These are phyloP conservation scores for Cladosporium sphaerospermum DNA, from an alignment of 2,329 filamentous ascomycete species.

Conservation along the genomic window DNA sequence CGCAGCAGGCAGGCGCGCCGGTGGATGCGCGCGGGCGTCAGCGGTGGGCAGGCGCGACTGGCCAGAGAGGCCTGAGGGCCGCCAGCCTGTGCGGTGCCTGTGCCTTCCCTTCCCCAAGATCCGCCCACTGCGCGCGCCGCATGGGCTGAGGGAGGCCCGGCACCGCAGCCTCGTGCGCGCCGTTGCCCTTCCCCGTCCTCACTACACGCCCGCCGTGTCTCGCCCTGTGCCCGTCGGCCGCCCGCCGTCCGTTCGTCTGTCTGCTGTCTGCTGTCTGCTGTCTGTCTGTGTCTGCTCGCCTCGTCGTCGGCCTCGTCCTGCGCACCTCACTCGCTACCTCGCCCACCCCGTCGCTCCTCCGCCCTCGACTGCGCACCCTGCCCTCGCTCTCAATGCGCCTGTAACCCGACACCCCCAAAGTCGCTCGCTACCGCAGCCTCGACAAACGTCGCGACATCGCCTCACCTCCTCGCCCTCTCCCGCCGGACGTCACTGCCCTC, in stretches of 20 bases:
- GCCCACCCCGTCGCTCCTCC: not conserved
- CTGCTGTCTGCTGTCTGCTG: not conserved
- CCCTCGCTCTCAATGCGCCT: not conserved
- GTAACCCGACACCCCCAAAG: not conserved
- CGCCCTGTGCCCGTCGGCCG: too few species aligned
- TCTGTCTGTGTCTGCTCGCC: not conserved
- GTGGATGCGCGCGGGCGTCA: too few species aligned
- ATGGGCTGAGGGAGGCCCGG: too few species aligned
- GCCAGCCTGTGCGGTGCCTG: too few species aligned
- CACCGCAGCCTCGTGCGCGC: too few species aligned
- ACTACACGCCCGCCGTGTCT: too few species aligned
- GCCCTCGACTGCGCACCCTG: not conserved
- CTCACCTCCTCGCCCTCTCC: not conserved
- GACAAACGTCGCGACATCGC: not conserved
- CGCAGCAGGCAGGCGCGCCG: too few species aligned
- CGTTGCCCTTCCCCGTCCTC: too few species aligned
- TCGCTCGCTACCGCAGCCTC: conserved; percentile 3
- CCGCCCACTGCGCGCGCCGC: too few species aligned
- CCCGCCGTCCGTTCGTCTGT: not conserved
- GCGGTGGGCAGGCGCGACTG: too few species aligned
- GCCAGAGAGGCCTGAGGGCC: too few species aligned
- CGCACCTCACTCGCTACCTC: not conserved
- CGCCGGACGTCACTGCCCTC: not conserved
- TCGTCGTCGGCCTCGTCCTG: not conserved
- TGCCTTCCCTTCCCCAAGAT: too few species aligned